Evolutionary conservation across 2,329 filamentous ascomycete species (phyloP).

Genomic region (Botrytis paeoniae): DNA sequence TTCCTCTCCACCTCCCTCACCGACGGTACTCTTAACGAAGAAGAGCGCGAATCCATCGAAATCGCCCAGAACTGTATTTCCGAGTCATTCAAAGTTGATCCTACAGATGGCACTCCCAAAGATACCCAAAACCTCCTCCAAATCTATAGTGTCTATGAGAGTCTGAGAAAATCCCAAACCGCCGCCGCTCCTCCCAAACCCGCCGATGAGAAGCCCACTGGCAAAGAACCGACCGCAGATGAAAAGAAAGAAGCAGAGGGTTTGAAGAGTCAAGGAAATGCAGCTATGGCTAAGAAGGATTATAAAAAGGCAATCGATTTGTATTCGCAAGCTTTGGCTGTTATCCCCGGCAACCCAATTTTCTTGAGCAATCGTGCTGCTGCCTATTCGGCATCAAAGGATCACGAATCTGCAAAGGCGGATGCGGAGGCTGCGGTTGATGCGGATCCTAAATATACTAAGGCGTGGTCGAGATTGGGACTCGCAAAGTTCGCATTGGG

Average conservation of each 20-base stretch:
- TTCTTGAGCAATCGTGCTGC: constrained; percentile 97
- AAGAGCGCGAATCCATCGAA: constrained; percentile 92
- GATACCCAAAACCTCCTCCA: constrained; percentile 83
- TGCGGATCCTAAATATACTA: constrained; percentile 89
- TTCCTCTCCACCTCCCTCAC: constrained; percentile 81
- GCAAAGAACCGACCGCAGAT: constrained; percentile 42
- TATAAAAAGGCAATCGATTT: constrained; percentile 77
- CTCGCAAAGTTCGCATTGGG: constrained; percentile 89
- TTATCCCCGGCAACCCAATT: constrained; percentile 85
- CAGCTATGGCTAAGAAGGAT: constrained; percentile 92
- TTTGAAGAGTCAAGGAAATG: constrained; percentile 88
- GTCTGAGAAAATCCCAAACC: constrained; percentile 60
- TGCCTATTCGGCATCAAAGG: constrained; percentile 78
- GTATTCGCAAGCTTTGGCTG: constrained; percentile 81
- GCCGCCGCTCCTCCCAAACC: constrained; percentile 44
- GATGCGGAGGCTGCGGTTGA: constrained; percentile 90
- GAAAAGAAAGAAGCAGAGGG: constrained; percentile 79
- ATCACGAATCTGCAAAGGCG: constrained; percentile 78
- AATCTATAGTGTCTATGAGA: constrained; percentile 96
- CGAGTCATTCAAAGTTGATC: constrained; percentile 92
- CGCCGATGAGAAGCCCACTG: constrained; percentile 42
- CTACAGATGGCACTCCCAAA: constrained; percentile 72
- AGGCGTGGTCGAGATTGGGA: constrained; percentile 92
- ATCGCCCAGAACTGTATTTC: constrained; percentile 92
- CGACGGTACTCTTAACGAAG: constrained; percentile 82